Percentiles rank a stretch among this genome's conserved stretches.
Evolutionary conservation across 2,329 filamentous ascomycete genomes (phyloP).

Genomic region (Stemphylium lycopersici): DNA sequence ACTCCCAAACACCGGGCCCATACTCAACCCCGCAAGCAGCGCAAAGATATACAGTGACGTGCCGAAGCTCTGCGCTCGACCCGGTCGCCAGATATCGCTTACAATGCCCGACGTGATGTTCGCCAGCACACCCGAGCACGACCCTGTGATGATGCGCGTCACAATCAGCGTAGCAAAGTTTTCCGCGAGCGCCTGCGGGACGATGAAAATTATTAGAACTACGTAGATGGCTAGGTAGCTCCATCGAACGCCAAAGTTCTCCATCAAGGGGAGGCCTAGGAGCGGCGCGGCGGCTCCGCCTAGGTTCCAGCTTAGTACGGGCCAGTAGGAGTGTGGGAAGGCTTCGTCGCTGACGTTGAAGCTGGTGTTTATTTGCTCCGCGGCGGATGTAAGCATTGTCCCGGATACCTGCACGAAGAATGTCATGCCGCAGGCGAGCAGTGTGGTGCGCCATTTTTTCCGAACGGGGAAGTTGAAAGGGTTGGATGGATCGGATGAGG

Average conservation of each 20-base stretch:
- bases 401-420: slow-evolving; percentile 42
- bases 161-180: slow-evolving; percentile 55
- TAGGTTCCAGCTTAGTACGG: slow-evolving; percentile 51
- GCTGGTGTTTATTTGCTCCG: slow-evolving; percentile 46
- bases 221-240: slow-evolving; percentile 53
- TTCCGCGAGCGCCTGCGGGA: slow-evolving; percentile 52
- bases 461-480: slow-evolving; percentile 51
- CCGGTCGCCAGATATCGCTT: slow-evolving; percentile 48
- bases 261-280: slow-evolving; percentile 52
- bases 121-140: slow-evolving; percentile 52
- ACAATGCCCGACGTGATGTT: slow-evolving; percentile 48
- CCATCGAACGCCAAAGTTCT: slow-evolving; percentile 53
- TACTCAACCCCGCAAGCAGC: slow-evolving; percentile 52
- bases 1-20: slow-evolving; percentile 54
- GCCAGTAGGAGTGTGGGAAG: slow-evolving; percentile 52
- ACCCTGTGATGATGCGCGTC: slow-evolving; percentile 53
- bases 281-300: slow-evolving; percentile 52
- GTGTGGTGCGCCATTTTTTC: slow-evolving; percentile 53
- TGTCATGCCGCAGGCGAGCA: slow-evolving; percentile 53
- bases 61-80: slow-evolving; percentile 49
- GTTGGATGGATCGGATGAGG: slow-evolving; percentile 33
- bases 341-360: slow-evolving; percentile 48
- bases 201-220: slow-evolving; percentile 50
- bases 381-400: slow-evolving; percentile 42
- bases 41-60: slow-evolving; percentile 54